Conservation (phyloP, 108 stramenopile species). For the Licmophora abbreviata region DNA sequence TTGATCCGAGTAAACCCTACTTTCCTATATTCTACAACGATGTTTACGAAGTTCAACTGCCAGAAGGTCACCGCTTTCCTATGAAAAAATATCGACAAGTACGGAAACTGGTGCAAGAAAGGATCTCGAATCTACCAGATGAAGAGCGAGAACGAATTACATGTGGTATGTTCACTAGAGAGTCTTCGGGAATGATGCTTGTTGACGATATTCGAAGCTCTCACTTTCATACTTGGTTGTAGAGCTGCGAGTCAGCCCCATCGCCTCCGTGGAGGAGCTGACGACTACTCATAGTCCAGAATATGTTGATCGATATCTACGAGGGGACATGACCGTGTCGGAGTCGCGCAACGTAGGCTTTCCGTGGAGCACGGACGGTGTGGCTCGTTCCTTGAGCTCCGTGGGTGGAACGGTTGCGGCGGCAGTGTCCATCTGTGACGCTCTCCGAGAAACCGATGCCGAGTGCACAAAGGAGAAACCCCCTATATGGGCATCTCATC, state of each 20-base stretch:
- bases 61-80: conserved; percentile 83
- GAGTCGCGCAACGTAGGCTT: conserved; percentile 91
- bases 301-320: conserved; percentile 72
- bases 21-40: conserved; percentile 87
- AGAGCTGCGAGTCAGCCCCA: conserved; percentile 75
- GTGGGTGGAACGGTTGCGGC: conserved; percentile 89
- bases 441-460: conserved; percentile 1
- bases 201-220: no score
- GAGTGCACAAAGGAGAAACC: conserved; percentile 4
- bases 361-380: conserved; percentile 78
- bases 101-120: conserved; percentile 49
- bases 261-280: conserved; percentile 69
- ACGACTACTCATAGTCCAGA: conserved; percentile 64
- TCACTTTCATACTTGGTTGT: neutral
- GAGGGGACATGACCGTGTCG: conserved; percentile 58
- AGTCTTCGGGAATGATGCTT: neutral
- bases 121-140: conserved; percentile 13
- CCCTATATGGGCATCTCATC: conserved; percentile 59
- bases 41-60: conserved; percentile 85
- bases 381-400: conserved; percentile 72
- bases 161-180: conserved; percentile 30
- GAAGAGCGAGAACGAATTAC: conserved; percentile 14
- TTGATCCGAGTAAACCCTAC: conserved; percentile 18
- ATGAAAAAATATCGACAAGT: conserved; percentile 89
- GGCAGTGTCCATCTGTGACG: conserved; percentile 50